These are phyloP conservation scores for Prototheca wickerhamii DNA, from an alignment of 163 green algal genomes.

Conservation along the genomic window DNA sequence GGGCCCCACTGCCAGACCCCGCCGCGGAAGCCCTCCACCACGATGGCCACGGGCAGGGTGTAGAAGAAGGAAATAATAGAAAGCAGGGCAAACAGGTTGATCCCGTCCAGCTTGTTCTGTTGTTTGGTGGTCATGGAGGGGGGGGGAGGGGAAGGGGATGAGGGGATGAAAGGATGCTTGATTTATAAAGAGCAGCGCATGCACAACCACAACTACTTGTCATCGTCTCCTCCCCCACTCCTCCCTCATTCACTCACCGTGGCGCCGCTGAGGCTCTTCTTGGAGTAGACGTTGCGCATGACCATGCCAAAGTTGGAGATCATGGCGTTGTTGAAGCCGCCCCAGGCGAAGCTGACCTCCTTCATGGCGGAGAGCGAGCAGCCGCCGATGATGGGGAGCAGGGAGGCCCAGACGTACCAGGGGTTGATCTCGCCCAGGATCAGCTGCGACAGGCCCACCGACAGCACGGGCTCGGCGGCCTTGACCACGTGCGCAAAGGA, in stretches of 20 bases:
- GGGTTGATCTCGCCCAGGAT: slow-evolving; percentile 48
- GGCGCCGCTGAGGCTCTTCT: slow-evolving; percentile 74
- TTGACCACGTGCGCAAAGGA: slow-evolving; percentile 94
- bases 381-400: slow-evolving; percentile 86
- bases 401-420: slow-evolving; percentile 73
- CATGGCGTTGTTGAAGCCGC: slow-evolving; percentile 87
- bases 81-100: slow-evolving; percentile 79
- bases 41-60: slow-evolving; percentile 62
- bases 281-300: slow-evolving; percentile 83
- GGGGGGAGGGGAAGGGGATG: neutral
- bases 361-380: slow-evolving; percentile 85
- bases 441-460: slow-evolving; percentile 54
- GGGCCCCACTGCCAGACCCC: slow-evolving; percentile 3
- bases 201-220: no score
- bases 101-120: slow-evolving; percentile 72
- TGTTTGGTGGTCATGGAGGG: neutral
- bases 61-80: slow-evolving; percentile 74
- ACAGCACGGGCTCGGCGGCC: slow-evolving; percentile 81
- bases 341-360: slow-evolving; percentile 70
- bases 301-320: slow-evolving; percentile 88
- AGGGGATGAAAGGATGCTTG: neutral
- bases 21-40: slow-evolving; percentile 56
- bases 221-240: no score
- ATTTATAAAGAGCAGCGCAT: no score
- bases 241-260: no score